Evolutionary conservation across 257 asterid species (phyloP).

Genomic region (Jaltomata sinuosa): DNA sequence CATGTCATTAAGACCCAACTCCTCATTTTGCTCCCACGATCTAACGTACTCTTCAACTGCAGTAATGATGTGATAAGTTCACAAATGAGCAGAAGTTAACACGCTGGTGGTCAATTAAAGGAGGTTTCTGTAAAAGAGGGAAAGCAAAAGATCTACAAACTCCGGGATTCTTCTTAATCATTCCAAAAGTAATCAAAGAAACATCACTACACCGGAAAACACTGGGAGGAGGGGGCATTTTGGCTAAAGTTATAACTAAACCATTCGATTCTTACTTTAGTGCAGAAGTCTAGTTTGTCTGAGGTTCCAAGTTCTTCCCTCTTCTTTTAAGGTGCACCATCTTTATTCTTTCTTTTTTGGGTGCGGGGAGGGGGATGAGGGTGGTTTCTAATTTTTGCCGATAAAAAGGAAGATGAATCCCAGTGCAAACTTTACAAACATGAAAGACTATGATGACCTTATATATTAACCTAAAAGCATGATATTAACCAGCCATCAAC

Average conservation of each 20-base stretch:
- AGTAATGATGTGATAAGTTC: not conserved
- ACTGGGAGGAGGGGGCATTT: not conserved
- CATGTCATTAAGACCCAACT: constrained; percentile 89
- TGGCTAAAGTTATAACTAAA: not conserved
- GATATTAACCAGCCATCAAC: not conserved
- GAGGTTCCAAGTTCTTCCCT: not conserved
- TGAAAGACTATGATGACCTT: not conserved
- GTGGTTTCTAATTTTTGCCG: not conserved
- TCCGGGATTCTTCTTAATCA: not conserved
- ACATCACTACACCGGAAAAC: not conserved
- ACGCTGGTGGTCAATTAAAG: not conserved
- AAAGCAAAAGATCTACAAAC: not conserved
- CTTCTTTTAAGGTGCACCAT: not conserved
- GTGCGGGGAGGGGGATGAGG: not conserved
- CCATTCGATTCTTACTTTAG: not conserved
- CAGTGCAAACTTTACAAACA: not conserved
- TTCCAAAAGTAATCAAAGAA: not conserved
- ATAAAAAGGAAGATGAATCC: not conserved
- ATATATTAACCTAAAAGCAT: not conserved
- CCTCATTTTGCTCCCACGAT: constrained; percentile 96
- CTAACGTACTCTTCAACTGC: constrained; percentile 83
- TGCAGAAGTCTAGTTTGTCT: not conserved
- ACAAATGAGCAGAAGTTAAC: not conserved
- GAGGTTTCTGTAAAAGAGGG: not conserved
- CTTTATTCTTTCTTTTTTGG: not conserved